Evolutionary conservation across 2,329 filamentous ascomycete genomes (phyloP).

Genomic region (Arthrobotrys sphaeroides): DNA sequence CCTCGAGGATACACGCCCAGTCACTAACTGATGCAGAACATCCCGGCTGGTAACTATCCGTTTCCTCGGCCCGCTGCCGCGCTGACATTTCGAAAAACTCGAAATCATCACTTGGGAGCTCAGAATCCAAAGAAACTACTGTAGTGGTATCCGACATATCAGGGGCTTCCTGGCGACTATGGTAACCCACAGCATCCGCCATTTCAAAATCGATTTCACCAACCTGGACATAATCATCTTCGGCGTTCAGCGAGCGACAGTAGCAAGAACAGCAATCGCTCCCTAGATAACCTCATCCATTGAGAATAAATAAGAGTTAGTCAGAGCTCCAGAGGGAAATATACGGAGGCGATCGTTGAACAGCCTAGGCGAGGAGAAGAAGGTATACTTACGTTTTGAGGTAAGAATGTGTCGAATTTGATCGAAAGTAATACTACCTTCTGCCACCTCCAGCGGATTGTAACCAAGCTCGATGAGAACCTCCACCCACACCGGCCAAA

Average conservation of each 20-base stretch:
- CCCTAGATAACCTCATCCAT: too few relatives aligned
- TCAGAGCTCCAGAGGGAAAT: too few relatives aligned
- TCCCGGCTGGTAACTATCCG: not conserved
- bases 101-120: not conserved
- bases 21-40: not conserved
- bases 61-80: not conserved
- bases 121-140: not conserved
- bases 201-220: too few relatives aligned
- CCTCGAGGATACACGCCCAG: constrained; percentile 1
- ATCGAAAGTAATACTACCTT: not conserved
- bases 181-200: too few relatives aligned
- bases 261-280: too few relatives aligned
- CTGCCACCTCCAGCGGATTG: constrained; percentile 2
- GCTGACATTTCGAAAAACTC: constrained; percentile 2
- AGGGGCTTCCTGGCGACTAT: too few relatives aligned
- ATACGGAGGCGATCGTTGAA: too few relatives aligned
- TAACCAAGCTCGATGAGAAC: not conserved
- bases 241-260: too few relatives aligned
- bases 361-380: too few relatives aligned
- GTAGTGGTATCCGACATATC: too few relatives aligned
- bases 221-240: too few relatives aligned
- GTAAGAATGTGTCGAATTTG: not conserved
- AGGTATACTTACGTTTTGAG: not conserved
- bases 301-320: too few relatives aligned
- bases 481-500: constrained; percentile 9